A percentile compares a stretch with the other conserved stretches of the same genome.
Conservation (phyloP, 108 stramenopile genomes). For the Epipyxis sp. region DNA sequence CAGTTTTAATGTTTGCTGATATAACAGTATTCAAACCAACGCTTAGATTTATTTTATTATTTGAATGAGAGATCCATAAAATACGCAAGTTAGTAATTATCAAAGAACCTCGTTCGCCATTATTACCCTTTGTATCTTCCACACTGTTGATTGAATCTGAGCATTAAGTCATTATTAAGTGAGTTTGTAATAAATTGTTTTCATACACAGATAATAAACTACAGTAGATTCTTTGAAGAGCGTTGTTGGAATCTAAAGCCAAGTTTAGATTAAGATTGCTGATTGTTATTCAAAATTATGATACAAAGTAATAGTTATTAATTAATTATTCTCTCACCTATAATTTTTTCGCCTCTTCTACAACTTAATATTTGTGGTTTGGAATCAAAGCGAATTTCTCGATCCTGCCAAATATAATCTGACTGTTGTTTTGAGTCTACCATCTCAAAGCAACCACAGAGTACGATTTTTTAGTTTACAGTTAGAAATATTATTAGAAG, state of each 20-base stretch:
- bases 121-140: conserved; percentile 54
- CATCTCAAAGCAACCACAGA: too few relatives aligned
- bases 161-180: too few relatives aligned
- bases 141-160: conserved; percentile 58
- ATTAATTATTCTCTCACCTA: conserved; percentile 21
- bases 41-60: conserved; percentile 46
- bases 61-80: conserved; percentile 58
- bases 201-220: too few relatives aligned
- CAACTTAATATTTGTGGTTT: conserved; percentile 21
- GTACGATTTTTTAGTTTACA: too few relatives aligned
- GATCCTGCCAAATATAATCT: conserved; percentile 59
- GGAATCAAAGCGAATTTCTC: conserved; percentile 61
- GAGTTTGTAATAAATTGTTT: too few relatives aligned
- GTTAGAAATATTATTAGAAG: too few relatives aligned
- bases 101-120: conserved; percentile 49
- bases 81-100: conserved; percentile 61
- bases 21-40: conserved; percentile 48
- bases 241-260: too few relatives aligned
- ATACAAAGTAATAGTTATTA: too few relatives aligned
- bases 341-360: conserved; percentile 51
- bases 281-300: too few relatives aligned
- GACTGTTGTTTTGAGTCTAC: conserved; percentile 1
- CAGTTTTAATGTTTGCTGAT: conserved; percentile 52
- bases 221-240: too few relatives aligned
- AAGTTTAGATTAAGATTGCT: too few relatives aligned